Percentiles rank a stretch among this genome's conserved stretches.
Evolutionary conservation across 2,329 filamentous ascomycete species (phyloP).

Genomic region (Dendrostoma leiphaemia): DNA sequence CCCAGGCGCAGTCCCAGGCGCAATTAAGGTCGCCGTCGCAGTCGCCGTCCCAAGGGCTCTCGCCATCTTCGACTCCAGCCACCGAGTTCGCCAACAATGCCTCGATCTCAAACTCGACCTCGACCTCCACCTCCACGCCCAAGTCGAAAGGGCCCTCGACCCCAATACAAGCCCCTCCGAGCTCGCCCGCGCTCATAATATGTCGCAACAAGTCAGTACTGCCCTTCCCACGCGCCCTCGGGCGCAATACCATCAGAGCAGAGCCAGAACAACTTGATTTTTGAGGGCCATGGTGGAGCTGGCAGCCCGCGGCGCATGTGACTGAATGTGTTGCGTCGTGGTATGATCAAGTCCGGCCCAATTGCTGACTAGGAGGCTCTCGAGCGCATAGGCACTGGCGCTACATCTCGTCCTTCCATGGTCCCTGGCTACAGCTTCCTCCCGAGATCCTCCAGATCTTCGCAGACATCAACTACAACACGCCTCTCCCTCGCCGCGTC

Average conservation of each 20-base stretch:
- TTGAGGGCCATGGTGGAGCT: background rate
- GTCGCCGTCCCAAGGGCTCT: background rate
- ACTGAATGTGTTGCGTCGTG: no score
- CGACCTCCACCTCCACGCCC: conserved; percentile 13
- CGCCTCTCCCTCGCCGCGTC: conserved; percentile 71
- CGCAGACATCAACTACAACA: conserved; percentile 76
- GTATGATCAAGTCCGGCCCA: background rate
- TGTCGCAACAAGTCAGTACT: conserved; percentile 66
- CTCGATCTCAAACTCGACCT: conserved; percentile 3
- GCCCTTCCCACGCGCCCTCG: background rate
- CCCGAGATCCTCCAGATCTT: conserved; percentile 76
- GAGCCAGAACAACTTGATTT: no score
- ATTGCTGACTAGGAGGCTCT: conserved; percentile 2
- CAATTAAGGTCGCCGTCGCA: background rate
- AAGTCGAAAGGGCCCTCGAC: conserved; percentile 20
- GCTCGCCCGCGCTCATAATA: conserved; percentile 54
- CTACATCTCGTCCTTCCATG: conserved; percentile 81
- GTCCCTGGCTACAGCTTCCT: conserved; percentile 78
- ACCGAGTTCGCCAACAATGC: background rate
- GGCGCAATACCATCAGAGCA: no score
- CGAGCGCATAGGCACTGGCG: conserved; percentile 67
- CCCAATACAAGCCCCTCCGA: conserved; percentile 26
- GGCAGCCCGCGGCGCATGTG: background rate
- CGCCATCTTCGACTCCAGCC: background rate
- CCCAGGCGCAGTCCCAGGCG: background rate